Percentiles rank a stretch among this genome's conserved stretches.
phyloP scores from a whole-genome alignment of 2,329 filamentous ascomycete species.

The Leptosphaerulina australis region DNA sequence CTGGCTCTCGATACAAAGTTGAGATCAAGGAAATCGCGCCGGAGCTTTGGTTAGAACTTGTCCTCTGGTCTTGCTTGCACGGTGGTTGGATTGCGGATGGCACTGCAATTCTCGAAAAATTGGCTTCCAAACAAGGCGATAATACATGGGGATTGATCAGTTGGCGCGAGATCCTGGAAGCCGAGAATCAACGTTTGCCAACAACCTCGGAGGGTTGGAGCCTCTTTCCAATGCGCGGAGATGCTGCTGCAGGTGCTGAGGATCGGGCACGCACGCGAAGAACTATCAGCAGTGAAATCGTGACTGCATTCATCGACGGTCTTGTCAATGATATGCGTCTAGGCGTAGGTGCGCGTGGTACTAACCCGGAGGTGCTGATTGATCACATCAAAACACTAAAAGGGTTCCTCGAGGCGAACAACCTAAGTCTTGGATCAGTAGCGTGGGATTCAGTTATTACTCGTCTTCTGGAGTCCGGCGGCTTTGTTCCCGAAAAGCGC shows the following conservation, averaged over 20 bases:
- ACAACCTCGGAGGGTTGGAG: constrained; percentile 29
- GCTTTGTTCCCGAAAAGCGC: constrained; percentile 53
- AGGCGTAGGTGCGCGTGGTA: constrained; percentile 52
- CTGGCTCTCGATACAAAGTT: constrained; percentile 51
- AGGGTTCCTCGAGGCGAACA: constrained; percentile 45
- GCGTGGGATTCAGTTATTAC: constrained; percentile 55
- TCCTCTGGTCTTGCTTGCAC: constrained; percentile 58
- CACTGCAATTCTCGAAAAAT: constrained; percentile 45
- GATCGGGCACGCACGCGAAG: constrained; percentile 45
- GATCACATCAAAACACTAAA: constrained; percentile 46
- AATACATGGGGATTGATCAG: constrained; percentile 45
- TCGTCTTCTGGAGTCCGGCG: constrained; percentile 59
- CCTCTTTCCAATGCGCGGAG: constrained; percentile 30
- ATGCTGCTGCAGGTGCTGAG: constrained; percentile 25
- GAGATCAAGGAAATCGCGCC: constrained; percentile 50
- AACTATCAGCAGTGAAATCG: constrained; percentile 65
- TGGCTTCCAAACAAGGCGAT: constrained; percentile 30
- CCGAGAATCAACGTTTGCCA: constrained; percentile 31
- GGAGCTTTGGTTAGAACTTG: constrained; percentile 59
- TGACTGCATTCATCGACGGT: constrained; percentile 61
- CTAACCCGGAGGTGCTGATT: constrained; percentile 43
- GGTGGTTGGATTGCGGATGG: constrained; percentile 56
- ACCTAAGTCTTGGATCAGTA: constrained; percentile 49
- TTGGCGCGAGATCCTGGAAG: constrained; percentile 51
- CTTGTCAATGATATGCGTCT: constrained; percentile 55